Percentiles rank a stretch among this genome's conserved stretches.
Evolutionary conservation across 176 grass and related monocot species (phyloP).

Genomic region (Musa itinerans): DNA sequence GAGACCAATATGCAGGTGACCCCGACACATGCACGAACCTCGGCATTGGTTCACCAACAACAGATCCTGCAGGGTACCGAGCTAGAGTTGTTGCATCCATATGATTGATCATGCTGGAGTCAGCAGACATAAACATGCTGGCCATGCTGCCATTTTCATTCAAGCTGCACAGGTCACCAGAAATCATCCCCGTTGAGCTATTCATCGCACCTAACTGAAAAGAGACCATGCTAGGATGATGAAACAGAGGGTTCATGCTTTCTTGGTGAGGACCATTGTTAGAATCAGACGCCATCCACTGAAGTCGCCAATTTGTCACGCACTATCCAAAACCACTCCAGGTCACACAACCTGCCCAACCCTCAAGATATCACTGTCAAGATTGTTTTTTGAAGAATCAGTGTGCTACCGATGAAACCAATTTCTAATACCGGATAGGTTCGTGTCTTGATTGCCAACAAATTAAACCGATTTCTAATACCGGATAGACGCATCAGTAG

Average conservation of each 20-base stretch:
- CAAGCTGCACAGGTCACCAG: neutral
- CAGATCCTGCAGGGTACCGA: neutral
- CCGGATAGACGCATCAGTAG: neutral
- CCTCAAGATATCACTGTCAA: neutral
- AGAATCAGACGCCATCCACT: neutral
- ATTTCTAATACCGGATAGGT: neutral
- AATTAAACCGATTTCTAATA: neutral
- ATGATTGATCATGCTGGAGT: constrained; percentile 3
- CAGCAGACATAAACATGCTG: neutral
- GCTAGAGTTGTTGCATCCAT: neutral
- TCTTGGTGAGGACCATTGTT: neutral
- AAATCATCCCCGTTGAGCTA: constrained; percentile 1
- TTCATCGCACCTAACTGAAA: constrained; percentile 2
- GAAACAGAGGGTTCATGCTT: neutral
- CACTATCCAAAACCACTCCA: neutral
- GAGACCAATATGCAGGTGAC: constrained; percentile 7
- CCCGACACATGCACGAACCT: constrained; percentile 11
- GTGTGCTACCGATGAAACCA: neutral
- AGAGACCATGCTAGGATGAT: constrained; percentile 6
- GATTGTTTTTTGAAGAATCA: neutral
- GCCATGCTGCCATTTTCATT: neutral
- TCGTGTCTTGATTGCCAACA: neutral
- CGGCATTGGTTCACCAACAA: neutral
- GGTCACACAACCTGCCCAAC: neutral
- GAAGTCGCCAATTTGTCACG: neutral